These are phyloP conservation scores for Corchorus olitorius DNA, from an alignment of 345 rosid species.

Conservation along the genomic window DNA sequence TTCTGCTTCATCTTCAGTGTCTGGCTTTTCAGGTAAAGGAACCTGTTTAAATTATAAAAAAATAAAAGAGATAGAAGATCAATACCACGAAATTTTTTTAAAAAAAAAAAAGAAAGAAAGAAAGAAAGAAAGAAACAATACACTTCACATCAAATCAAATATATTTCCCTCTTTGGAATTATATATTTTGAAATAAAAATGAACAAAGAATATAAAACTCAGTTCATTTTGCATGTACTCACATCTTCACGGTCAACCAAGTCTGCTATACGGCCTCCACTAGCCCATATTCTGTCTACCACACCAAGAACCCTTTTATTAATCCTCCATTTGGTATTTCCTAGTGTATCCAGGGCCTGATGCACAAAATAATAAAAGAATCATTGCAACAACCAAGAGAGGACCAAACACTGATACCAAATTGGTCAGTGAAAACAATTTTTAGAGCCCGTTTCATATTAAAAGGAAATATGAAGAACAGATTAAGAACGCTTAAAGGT, in stretches of 20 bases:
- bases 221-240: constrained; percentile 25
- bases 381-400: constrained; percentile 19
- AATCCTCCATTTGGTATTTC: constrained; percentile 93
- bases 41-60: constrained; percentile 46
- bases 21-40: constrained; percentile 73
- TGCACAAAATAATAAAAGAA: constrained; percentile 30
- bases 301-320: constrained; percentile 80
- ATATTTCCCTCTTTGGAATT: constrained; percentile 10
- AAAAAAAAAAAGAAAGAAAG: background rate
- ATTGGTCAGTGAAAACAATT: background rate
- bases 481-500: background rate
- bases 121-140: background rate
- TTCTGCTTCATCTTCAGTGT: constrained; percentile 67
- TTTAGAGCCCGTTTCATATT: background rate
- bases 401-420: background rate
- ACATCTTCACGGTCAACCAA: constrained; percentile 93
- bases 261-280: constrained; percentile 78
- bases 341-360: constrained; percentile 95
- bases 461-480: constrained; percentile 1
- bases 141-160: constrained; percentile 6
- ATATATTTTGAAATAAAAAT: constrained; percentile 14
- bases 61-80: background rate
- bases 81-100: background rate
- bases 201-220: constrained; percentile 17
- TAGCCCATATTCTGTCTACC: constrained; percentile 92